These are phyloP conservation scores for Rhododendron henanense DNA, from an alignment of 148 eudicot genomes.

Conservation along the genomic window DNA sequence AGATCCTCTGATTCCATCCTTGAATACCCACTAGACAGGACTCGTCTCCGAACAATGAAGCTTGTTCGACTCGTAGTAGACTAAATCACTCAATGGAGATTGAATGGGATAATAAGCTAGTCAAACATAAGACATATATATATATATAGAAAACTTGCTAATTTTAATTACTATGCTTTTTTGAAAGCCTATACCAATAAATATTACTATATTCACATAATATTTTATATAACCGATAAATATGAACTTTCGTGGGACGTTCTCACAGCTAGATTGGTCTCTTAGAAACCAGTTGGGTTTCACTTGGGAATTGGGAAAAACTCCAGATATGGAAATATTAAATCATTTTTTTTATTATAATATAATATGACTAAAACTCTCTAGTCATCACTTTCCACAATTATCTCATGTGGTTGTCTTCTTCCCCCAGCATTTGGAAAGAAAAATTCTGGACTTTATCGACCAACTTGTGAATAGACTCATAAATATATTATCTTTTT, in stretches of 20 bases:
- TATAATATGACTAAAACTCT: background rate
- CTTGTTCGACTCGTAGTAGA: background rate
- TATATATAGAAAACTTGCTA: background rate
- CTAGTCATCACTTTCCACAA: conserved; percentile 18
- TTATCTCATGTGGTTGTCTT: conserved; percentile 19
- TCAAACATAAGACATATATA: background rate
- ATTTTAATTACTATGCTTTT: background rate
- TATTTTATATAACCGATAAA: background rate
- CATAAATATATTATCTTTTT: background rate
- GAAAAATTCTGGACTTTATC: background rate
- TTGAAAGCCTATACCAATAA: background rate
- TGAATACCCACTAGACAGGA: too few relatives aligned
- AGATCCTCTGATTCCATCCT: too few relatives aligned
- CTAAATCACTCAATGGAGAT: background rate
- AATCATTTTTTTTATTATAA: background rate
- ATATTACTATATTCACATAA: background rate
- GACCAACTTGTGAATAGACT: background rate
- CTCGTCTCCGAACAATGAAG: too few relatives aligned
- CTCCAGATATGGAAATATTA: conserved; percentile 9
- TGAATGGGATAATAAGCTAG: background rate
- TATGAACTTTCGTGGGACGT: background rate
- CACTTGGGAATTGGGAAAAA: conserved; percentile 18
- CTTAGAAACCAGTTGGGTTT: conserved; percentile 18
- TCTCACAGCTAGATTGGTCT: conserved; percentile 11
- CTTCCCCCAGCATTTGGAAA: background rate